These are phyloP conservation scores for Tuber microsphaerosporum DNA, from an alignment of 495 filamentous ascomycete species.

Conservation along the genomic window DNA sequence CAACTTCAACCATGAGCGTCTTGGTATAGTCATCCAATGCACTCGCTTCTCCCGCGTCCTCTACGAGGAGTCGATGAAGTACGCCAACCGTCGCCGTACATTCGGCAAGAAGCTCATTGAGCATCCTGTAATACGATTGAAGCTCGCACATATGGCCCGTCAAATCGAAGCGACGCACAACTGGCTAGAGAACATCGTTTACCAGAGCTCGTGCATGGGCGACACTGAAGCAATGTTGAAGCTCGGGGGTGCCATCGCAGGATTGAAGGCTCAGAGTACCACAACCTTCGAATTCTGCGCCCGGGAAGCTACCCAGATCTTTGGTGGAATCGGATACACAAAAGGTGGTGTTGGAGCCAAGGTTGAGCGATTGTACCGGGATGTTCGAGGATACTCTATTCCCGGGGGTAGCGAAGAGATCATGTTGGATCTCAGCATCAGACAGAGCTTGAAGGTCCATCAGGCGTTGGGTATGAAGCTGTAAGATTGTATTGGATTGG, in stretches of 20 bases:
- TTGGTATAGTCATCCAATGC: conserved; percentile 97
- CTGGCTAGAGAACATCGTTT: conserved; percentile 96
- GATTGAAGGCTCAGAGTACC: conserved; percentile 87
- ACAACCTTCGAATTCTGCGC: conserved; percentile 96
- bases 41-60: conserved; percentile 92
- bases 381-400: conserved; percentile 97
- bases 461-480: conserved; percentile 94
- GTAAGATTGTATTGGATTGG: conserved; percentile 45
- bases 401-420: conserved; percentile 97
- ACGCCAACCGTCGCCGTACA: conserved; percentile 89
- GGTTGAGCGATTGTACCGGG: conserved; percentile 88
- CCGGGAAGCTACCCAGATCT: conserved; percentile 92
- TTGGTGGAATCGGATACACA: conserved; percentile 87
- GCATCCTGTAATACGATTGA: conserved; percentile 94
- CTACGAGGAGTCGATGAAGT: conserved; percentile 92
- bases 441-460: conserved; percentile 83
- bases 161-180: conserved; percentile 94
- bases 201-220: conserved; percentile 84
- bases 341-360: conserved; percentile 92
- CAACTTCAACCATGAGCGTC: conserved; percentile 99
- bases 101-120: conserved; percentile 95
- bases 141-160: conserved; percentile 93
- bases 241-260: conserved; percentile 87
- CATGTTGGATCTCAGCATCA: conserved; percentile 94
- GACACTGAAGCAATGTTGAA: conserved; percentile 94